Conservation (phyloP, 208 protist genomes). For the Leishmania braziliensis region DNA sequence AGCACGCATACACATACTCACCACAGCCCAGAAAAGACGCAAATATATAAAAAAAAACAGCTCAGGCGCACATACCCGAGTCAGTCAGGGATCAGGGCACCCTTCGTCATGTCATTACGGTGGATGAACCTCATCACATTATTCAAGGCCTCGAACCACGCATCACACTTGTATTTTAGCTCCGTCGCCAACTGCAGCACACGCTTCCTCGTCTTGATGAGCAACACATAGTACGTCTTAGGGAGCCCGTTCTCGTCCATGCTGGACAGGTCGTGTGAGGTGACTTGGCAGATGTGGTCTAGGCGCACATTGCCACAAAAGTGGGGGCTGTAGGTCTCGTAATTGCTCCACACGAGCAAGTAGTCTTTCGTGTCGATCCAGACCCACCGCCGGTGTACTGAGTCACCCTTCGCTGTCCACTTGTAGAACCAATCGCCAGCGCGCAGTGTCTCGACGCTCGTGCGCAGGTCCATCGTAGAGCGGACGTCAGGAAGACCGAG, state of each 20-base stretch:
- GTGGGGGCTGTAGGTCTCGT: constrained; percentile 53
- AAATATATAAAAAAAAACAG: background rate
- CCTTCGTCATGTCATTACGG: constrained; percentile 47
- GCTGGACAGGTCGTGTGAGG: constrained; percentile 48
- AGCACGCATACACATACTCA: background rate
- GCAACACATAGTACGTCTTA: constrained; percentile 69
- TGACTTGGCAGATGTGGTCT: constrained; percentile 69
- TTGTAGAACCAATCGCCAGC: constrained; percentile 89
- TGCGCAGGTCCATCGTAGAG: constrained; percentile 70
- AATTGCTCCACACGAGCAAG: constrained; percentile 74
- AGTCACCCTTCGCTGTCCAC: constrained; percentile 55
- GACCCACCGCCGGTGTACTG: constrained; percentile 66
- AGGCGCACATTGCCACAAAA: constrained; percentile 67
- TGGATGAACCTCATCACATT: constrained; percentile 75
- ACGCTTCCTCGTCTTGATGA: constrained; percentile 67
- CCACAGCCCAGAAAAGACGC: background rate
- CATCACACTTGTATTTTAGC: constrained; percentile 64
- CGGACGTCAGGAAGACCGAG: constrained; percentile 46
- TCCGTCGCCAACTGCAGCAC: constrained; percentile 80
- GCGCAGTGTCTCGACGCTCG: constrained; percentile 62
- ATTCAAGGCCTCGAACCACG: constrained; percentile 81
- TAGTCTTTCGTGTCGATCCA: constrained; percentile 81
- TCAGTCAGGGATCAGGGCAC: constrained; percentile 43
- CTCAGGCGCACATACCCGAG: background rate
- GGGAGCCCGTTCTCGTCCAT: constrained; percentile 52